Conservation (phyloP, 805 yeast species). For the Zygotorulaspora florentina region DNA sequence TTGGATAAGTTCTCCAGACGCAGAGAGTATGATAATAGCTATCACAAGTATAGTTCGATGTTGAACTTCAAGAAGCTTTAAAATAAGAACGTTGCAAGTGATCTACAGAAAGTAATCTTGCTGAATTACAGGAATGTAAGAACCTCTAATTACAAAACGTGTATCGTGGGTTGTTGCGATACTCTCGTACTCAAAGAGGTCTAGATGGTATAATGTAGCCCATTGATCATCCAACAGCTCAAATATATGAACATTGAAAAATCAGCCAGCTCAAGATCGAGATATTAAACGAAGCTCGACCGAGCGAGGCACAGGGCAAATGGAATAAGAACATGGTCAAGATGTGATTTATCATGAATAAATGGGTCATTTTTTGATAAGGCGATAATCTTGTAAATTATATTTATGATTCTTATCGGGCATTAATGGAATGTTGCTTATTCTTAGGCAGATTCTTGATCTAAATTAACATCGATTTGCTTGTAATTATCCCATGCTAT, state of each 20-base stretch:
- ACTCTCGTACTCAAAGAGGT: slow-evolving; percentile 60
- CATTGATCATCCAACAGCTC: slow-evolving; percentile 33
- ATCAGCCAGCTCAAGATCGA: slow-evolving; percentile 62
- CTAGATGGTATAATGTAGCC: slow-evolving; percentile 42
- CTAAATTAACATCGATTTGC: slow-evolving; percentile 70
- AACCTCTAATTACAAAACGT: slow-evolving; percentile 33
- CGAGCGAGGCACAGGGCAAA: slow-evolving; percentile 67
- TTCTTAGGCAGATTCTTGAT: slow-evolving; percentile 23
- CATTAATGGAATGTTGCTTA: slow-evolving; percentile 3
- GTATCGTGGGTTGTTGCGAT: slow-evolving; percentile 26
- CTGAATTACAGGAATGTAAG: slow-evolving; percentile 13
- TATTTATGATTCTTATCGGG: not conserved
- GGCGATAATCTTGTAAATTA: not conserved
- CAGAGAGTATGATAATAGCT: no score
- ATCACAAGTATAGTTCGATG: no score
- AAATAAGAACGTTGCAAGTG: not conserved
- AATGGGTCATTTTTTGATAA: slow-evolving; percentile 3
- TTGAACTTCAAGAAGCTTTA: not conserved
- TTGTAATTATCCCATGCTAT: slow-evolving; percentile 92
- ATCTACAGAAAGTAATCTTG: not conserved
- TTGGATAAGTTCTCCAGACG: no score
- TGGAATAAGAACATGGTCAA: not conserved
- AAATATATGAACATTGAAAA: not conserved
- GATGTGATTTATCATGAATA: not conserved
- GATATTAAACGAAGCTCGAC: slow-evolving; percentile 29